A percentile compares a stretch with the other conserved stretches of the same genome.
These are phyloP conservation scores for Dipsacomyces acuminosporus DNA, from an alignment of 371 early-diverging fungal genomes.

Conservation along the genomic window DNA sequence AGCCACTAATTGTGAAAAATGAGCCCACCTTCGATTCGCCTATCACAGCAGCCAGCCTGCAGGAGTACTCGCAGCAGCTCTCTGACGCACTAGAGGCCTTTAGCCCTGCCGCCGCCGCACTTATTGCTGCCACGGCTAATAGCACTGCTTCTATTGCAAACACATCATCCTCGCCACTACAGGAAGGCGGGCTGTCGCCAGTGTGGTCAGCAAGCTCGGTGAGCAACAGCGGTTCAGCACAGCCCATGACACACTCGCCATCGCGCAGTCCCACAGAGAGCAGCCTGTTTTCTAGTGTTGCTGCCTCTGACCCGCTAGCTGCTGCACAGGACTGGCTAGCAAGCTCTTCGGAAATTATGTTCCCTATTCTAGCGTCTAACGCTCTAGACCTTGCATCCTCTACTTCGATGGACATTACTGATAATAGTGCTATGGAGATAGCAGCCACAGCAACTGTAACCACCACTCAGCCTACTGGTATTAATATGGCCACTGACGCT, in stretches of 20 bases:
- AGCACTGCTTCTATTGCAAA: neutral
- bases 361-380: slow-evolving; percentile 1
- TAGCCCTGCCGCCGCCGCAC: neutral
- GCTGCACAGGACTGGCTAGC: slow-evolving; percentile 13
- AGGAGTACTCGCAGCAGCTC: slow-evolving; percentile 2
- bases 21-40: neutral
- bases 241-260: too few relatives aligned
- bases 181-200: slow-evolving; percentile 13
- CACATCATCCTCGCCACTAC: too few relatives aligned
- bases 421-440: too few relatives aligned
- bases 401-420: neutral
- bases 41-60: neutral
- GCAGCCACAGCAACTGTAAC: too few relatives aligned
- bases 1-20: neutral
- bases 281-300: too few relatives aligned
- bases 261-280: too few relatives aligned
- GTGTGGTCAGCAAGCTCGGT: slow-evolving; percentile 32
- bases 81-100: neutral
- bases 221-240: slow-evolving; percentile 4
- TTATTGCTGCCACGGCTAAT: neutral
- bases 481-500: slow-evolving; percentile 19
- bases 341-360: slow-evolving; percentile 10
- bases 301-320: neutral
- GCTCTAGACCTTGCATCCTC: neutral
- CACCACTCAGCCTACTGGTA: neutral